Evolutionary conservation across 1,139 yeast species (phyloP), one percentile per base, ranked within the genome.

Genomic region (Magnusiomyces paraingens): DNA sequence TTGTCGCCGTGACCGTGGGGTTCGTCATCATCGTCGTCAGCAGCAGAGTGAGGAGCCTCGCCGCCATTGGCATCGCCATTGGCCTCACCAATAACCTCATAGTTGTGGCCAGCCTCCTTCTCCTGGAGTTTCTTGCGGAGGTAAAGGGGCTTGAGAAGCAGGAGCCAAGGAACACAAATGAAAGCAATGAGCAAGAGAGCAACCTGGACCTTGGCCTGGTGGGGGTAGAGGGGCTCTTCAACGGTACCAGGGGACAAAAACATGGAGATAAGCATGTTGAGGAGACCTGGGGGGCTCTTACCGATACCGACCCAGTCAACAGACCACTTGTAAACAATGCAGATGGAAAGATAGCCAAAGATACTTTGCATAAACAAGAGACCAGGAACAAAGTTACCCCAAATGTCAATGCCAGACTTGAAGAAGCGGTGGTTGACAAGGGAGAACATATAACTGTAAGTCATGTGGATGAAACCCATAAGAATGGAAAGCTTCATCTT

Each of bases 201-300:
- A 10, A 86, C 75, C 71, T 93, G 99, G 14, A 93, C 83, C 59
- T 76, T 76, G 35, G 83, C 81, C 70, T 93, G 99, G 20, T 96
- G 95, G 0, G 85, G 81, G 68, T 89, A 93, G 47, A 93, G 75
- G 52, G 77, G 86, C 52, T 84, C 96, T 50, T 87, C 96, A 50
- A 93, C 81, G 5, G 74, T 80, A 2, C 99, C 98, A 3, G 99
- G 99, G 0, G 96, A 76, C 65, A 93, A 76, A 67, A 94, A 93
- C 99, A 93, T 93, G 66, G 87, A 87, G 64, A 93, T 93, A 64
- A 93, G 78, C 96, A 93, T 93, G 70, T 93, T 91, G 60, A 93
- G 79, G 62, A 93, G 75, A 29, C 97, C 95, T 1, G 99, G 99
- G 1, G 99, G 95, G 52, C 86, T 85, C 62, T 77, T 81, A 2